phyloP scores from a whole-genome alignment of 1,139 yeast genomes.

The Scheffersomyces quercinus region DNA sequence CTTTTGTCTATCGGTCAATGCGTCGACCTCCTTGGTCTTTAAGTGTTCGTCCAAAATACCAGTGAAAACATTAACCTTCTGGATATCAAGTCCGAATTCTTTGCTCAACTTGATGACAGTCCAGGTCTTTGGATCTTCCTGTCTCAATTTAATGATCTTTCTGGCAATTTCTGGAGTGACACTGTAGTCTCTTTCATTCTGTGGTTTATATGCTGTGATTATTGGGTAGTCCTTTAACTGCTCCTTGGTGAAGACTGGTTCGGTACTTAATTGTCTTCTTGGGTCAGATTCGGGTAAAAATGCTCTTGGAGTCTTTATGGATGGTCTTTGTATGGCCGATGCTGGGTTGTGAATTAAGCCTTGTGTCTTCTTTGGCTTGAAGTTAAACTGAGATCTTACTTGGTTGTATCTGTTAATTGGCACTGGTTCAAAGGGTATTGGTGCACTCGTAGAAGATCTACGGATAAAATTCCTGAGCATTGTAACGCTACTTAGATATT shows the following conservation, averaged over 20 bases:
- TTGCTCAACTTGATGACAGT: conserved; percentile 68
- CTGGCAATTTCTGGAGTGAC: conserved; percentile 60
- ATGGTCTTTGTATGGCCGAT: conserved; percentile 19
- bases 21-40: conserved; percentile 14
- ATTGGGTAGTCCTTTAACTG: conserved; percentile 57
- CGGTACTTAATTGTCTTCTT: conserved; percentile 41
- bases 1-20: conserved; percentile 33
- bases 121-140: conserved; percentile 61
- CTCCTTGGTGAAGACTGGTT: conserved; percentile 33
- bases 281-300: conserved; percentile 69
- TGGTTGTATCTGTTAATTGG: conserved; percentile 42
- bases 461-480: conserved; percentile 17
- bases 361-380: conserved; percentile 40
- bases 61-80: conserved; percentile 30
- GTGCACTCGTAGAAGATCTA: conserved; percentile 10
- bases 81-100: conserved; percentile 47
- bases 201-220: conserved; percentile 30
- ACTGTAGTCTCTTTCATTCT: conserved; percentile 53
- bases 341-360: conserved; percentile 47
- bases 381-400: conserved; percentile 41
- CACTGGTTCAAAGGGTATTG: conserved; percentile 34
- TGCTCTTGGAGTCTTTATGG: conserved; percentile 60
- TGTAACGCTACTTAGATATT: background rate
- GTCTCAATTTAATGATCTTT: conserved; percentile 64
- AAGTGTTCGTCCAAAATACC: conserved; percentile 14